Evolutionary conservation across 2,329 filamentous ascomycete species (phyloP), one percentile per base, ranked within the genome.

Genomic region (Calonectria hongkongensis): DNA sequence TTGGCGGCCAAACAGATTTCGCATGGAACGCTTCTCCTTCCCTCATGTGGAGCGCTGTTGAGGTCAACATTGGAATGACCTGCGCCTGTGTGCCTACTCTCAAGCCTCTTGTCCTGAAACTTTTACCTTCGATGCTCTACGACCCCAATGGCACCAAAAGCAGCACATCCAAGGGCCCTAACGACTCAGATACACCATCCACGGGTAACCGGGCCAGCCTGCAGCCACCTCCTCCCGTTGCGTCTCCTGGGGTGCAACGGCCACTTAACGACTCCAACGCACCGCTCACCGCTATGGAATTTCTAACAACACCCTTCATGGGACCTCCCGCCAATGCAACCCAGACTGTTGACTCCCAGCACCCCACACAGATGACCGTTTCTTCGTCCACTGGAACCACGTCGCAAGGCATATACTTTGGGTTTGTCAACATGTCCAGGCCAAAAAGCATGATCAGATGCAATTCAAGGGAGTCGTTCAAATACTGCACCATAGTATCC

Each of bases 1-100:
- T 92, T 66, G 90, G 89, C 9, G 86, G 86, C 51, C 87, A 88
- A 51, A 79, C 83, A 2, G 86, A 91, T 71, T 92, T 92, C 78
- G 85, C 89, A 68, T 94, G 91, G 92, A 95, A 96, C 80, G 94
- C 94, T 0, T 95, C 94, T 0, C 85, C 95, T 6, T 94, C 95
- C 0, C 93, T 97, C 81, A 96, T 98, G 94, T 98, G 96, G 96
- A 96, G 94, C 18, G 94, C 93, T 15, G 92, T 98, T 67, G 96
- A 98, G 83, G 95, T 98, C 80, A 97, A 98, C 76, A 88, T 97
- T 1, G 96, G 95, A 21, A 95, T 98, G 78, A 93, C 95, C 75
- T 98, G 95, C 81, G 96, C 94, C 50, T 98, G 95, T 79, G 94
- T 98, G n/a, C 96, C 96, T 10, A 96, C 94, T 0, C 86, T 98